phyloP scores from a whole-genome alignment of 768 basidiomycete genomes.

The Austroboletus eburneus region DNA sequence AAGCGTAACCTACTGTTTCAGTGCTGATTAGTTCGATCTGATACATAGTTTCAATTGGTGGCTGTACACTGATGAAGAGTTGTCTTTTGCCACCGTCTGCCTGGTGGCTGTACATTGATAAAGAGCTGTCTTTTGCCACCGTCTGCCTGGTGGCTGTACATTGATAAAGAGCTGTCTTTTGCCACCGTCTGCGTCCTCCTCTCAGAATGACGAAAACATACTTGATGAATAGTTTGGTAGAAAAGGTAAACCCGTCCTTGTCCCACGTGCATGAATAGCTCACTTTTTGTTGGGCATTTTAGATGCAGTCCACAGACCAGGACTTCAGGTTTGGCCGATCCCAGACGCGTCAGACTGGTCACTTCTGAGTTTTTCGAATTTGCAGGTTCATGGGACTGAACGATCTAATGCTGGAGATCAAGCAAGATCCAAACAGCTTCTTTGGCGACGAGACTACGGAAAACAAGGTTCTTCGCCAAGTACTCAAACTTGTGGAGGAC shows the following conservation, averaged over 20 bases:
- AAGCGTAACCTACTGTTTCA: too few relatives aligned
- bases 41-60: too few relatives aligned
- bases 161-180: not conserved
- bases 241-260: conserved; percentile 51
- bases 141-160: conserved; percentile 23
- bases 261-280: not conserved
- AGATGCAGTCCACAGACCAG: conserved; percentile 92
- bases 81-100: too few relatives aligned
- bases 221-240: conserved; percentile 78
- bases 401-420: conserved; percentile 88
- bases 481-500: conserved; percentile 85
- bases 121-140: too few relatives aligned
- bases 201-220: conserved; percentile 78
- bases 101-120: too few relatives aligned
- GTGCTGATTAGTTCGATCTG: too few relatives aligned
- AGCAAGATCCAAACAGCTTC: conserved; percentile 69
- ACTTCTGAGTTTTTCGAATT: conserved; percentile 14
- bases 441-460: conserved; percentile 83
- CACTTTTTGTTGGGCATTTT: conserved; percentile 7
- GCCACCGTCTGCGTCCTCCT: not conserved
- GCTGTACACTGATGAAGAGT: too few relatives aligned
- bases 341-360: conserved; percentile 13
- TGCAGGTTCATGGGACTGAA: conserved; percentile 95
- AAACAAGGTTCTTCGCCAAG: conserved; percentile 77
- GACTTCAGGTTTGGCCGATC: conserved; percentile 65